phyloP scores from a whole-genome alignment of 73 alveolate genomes.

The Breviolum minutum region DNA sequence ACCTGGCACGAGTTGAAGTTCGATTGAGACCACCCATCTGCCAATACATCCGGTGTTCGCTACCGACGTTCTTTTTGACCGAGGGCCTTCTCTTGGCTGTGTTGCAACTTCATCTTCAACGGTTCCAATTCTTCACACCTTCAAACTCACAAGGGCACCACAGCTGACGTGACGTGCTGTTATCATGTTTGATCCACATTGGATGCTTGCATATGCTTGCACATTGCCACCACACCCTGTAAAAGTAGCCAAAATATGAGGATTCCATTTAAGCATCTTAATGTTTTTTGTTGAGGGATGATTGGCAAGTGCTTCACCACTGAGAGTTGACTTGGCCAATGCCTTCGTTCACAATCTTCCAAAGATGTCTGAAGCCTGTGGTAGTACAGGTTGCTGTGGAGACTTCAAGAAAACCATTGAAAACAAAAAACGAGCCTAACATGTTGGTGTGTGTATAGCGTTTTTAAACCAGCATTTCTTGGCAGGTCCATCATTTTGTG shows the following conservation, averaged over 20 bases:
- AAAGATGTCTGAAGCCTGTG: constrained; percentile 21
- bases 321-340: too few species aligned
- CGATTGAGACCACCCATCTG: not conserved
- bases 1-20: not conserved
- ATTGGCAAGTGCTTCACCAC: not conserved
- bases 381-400: too few species aligned
- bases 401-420: too few species aligned
- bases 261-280: too few species aligned
- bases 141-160: not conserved
- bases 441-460: too few species aligned
- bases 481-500: too few species aligned
- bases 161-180: not conserved
- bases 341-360: constrained; percentile 45
- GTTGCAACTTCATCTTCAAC: constrained; percentile 28
- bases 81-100: constrained; percentile 61
- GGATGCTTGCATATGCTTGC: too few species aligned
- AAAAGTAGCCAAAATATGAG: too few species aligned
- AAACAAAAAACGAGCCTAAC: too few species aligned
- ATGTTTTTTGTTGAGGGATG: too few species aligned
- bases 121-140: constrained; percentile 72
- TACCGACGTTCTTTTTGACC: not conserved
- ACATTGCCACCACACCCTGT: too few species aligned
- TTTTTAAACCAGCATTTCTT: too few species aligned
- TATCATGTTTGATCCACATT: not conserved
- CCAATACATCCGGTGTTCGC: not conserved